Evolutionary conservation across 208 protist genomes (phyloP).

Genomic region (Leptomonas seymouri): DNA sequence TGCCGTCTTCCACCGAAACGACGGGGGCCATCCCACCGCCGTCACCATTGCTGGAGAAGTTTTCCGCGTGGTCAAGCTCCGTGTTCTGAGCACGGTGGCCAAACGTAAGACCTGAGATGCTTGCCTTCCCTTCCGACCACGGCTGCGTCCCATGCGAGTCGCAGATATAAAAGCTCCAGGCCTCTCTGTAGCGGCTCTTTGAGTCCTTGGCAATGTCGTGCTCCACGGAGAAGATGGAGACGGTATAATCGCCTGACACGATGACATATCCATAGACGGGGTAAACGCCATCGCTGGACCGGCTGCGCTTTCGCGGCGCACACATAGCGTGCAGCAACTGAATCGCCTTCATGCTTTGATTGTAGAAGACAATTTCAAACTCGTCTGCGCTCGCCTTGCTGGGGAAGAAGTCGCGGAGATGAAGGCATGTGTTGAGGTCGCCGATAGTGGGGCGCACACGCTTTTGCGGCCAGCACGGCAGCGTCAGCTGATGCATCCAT

Average conservation of each 20-base stretch:
- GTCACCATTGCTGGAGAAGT: background rate
- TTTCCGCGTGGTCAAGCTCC: slow-evolving; percentile 2
- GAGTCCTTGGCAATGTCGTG: slow-evolving; percentile 44
- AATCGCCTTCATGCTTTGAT: slow-evolving; percentile 52
- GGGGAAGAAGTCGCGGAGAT: slow-evolving; percentile 79
- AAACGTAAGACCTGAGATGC: slow-evolving; percentile 67
- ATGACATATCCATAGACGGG: slow-evolving; percentile 87
- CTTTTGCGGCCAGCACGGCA: slow-evolving; percentile 66
- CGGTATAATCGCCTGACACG: slow-evolving; percentile 88
- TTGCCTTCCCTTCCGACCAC: slow-evolving; percentile 81
- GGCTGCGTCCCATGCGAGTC: slow-evolving; percentile 90
- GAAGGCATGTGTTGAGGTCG: slow-evolving; percentile 79
- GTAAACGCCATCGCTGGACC: slow-evolving; percentile 12
- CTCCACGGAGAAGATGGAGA: slow-evolving; percentile 77
- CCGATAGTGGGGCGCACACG: slow-evolving; percentile 73
- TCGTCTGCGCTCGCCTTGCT: slow-evolving; percentile 63
- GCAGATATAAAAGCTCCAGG: slow-evolving; percentile 85
- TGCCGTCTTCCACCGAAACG: slow-evolving; percentile 60
- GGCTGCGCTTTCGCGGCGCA: slow-evolving; percentile 17
- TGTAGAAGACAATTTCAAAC: slow-evolving; percentile 88
- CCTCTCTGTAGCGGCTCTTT: slow-evolving; percentile 45
- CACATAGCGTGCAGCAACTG: slow-evolving; percentile 68
- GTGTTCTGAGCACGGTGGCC: slow-evolving; percentile 25
- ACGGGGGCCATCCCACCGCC: background rate
- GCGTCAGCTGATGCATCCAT: slow-evolving; percentile 88